Percentiles rank a stretch among this genome's conserved stretches.
Conservation (phyloP, 805 yeast species). For the Pichia phayaonensis region DNA sequence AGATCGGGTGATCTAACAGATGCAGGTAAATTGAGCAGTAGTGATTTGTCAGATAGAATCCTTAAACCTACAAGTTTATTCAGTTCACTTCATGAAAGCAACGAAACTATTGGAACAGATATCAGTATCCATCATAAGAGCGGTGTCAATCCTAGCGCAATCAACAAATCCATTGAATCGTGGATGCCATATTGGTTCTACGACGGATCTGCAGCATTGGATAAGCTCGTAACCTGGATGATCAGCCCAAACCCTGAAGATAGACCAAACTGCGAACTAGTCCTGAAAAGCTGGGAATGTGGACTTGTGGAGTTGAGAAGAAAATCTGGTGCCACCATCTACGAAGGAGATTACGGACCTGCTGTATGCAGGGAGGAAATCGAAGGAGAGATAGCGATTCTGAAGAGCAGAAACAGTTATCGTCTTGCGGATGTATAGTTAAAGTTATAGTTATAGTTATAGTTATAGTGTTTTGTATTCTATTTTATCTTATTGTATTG, state of each 20-base stretch:
- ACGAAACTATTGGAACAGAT: constrained; percentile 8
- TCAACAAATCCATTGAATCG: constrained; percentile 1
- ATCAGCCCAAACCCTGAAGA: constrained; percentile 71
- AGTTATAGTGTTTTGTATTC: too few species aligned
- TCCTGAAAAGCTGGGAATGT: constrained; percentile 69
- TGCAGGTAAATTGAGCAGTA: constrained; percentile 79
- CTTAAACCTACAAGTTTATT: constrained; percentile 14
- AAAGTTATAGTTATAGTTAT: too few species aligned
- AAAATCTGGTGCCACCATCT: constrained; percentile 88
- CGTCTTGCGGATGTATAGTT: background rate
- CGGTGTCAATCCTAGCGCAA: background rate
- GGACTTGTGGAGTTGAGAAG: constrained; percentile 70
- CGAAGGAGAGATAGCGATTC: constrained; percentile 7
- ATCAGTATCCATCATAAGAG: background rate
- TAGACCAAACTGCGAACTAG: constrained; percentile 71
- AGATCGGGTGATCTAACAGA: constrained; percentile 93
- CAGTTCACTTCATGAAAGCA: constrained; percentile 7
- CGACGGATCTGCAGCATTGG: constrained; percentile 65
- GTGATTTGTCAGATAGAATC: constrained; percentile 41
- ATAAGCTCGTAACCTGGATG: constrained; percentile 81
- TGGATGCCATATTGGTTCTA: constrained; percentile 87
- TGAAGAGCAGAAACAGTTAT: background rate
- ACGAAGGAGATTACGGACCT: constrained; percentile 95
- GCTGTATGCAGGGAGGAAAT: constrained; percentile 30
- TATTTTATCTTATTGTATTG: too few species aligned